Percentiles rank a stretch among this genome's conserved stretches.
Evolutionary conservation across 345 rosid genomes (phyloP).

Genomic region (Hypericum androsaemum): DNA sequence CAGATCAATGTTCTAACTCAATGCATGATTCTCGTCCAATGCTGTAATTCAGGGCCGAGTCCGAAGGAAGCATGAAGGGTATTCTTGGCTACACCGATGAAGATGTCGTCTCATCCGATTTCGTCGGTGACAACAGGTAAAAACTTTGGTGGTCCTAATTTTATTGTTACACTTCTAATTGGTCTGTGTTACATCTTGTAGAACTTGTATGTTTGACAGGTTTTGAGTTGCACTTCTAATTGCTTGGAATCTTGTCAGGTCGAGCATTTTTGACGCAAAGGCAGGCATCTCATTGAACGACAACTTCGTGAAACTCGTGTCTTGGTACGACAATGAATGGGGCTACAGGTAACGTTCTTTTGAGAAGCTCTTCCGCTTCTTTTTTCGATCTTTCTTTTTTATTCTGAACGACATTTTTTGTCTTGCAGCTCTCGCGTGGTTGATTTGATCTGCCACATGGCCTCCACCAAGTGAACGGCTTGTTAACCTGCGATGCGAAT

Average conservation of each 20-base stretch:
- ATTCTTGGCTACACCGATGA: constrained; percentile 56
- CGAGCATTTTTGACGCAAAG: constrained; percentile 52
- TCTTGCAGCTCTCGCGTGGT: constrained; percentile 2
- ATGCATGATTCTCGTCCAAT: background rate
- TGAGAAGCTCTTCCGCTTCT: background rate
- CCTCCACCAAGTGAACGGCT: background rate
- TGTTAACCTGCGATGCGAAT: background rate
- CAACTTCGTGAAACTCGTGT: constrained; percentile 37
- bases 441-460: constrained; percentile 5
- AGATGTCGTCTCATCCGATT: constrained; percentile 52
- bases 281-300: constrained; percentile 42
- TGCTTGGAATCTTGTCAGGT: constrained; percentile 18
- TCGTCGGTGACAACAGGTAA: constrained; percentile 54
- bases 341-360: constrained; percentile 34
- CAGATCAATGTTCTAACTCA: no score
- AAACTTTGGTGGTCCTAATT: background rate
- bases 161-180: no score
- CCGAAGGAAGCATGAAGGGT: constrained; percentile 50
- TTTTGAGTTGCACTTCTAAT: no score
- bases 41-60: constrained; percentile 33
- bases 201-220: no score
- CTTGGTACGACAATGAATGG: constrained; percentile 52
- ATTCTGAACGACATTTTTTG: background rate
- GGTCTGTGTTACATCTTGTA: no score
- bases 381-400: background rate